Evolutionary conservation across 192 early-diverging fungal genomes (phyloP).

Genomic region (Lobosporangium transversale): DNA sequence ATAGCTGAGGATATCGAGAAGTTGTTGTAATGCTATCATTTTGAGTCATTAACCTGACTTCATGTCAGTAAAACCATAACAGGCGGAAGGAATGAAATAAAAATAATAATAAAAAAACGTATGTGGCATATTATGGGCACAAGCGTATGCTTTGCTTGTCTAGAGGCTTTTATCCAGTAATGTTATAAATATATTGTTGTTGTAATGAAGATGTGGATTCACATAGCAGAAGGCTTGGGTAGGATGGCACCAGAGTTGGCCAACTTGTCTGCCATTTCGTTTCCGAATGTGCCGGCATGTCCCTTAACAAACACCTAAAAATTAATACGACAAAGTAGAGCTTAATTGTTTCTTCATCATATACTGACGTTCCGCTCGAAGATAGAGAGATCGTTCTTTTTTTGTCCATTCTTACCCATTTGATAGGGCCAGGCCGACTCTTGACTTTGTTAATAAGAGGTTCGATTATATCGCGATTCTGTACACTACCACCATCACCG

Average conservation of each 20-base stretch:
- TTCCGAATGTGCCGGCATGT: slow-evolving; percentile 77
- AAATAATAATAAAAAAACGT: too few species aligned
- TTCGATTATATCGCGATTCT: slow-evolving; percentile 84
- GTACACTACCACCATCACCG: slow-evolving; percentile 61
- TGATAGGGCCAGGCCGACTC: slow-evolving; percentile 52
- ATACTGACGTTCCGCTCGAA: too few species aligned
- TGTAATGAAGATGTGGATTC: too few species aligned
- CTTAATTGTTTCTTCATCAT: neutral
- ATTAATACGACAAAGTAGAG: neutral
- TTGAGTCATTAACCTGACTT: too few species aligned
- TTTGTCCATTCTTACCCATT: slow-evolving; percentile 58
- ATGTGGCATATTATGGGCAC: too few species aligned
- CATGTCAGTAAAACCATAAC: too few species aligned
- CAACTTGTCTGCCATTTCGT: slow-evolving; percentile 83
- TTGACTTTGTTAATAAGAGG: slow-evolving; percentile 56
- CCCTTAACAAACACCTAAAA: slow-evolving; percentile 72
- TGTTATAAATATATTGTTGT: too few species aligned
- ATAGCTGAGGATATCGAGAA: slow-evolving; percentile 70
- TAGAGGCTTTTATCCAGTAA: too few species aligned
- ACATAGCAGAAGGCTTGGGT: slow-evolving; percentile 9
- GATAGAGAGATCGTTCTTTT: too few species aligned
- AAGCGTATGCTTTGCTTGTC: too few species aligned
- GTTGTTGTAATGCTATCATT: too few species aligned
- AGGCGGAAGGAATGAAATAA: slow-evolving; percentile 5
- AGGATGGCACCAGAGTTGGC: slow-evolving; percentile 75